These are phyloP conservation scores for Dissoconium aciculare DNA, from an alignment of 2,329 filamentous ascomycete species.

Conservation along the genomic window DNA sequence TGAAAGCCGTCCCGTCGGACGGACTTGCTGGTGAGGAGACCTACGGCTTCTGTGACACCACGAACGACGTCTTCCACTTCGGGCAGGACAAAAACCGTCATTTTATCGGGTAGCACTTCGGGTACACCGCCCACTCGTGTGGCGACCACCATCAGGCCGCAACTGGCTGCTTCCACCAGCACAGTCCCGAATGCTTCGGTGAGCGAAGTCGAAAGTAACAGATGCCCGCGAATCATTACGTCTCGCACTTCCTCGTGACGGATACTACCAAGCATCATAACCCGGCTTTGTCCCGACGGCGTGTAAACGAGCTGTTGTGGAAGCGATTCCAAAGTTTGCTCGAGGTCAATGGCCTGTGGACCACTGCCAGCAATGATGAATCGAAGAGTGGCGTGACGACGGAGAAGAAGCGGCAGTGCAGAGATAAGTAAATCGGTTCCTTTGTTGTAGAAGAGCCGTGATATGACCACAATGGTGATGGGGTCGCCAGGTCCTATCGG, in stretches of 20 bases:
- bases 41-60: constrained; percentile 80
- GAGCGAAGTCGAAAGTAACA: constrained; percentile 86
- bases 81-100: constrained; percentile 94
- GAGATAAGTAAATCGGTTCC: constrained; percentile 94
- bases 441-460: constrained; percentile 96
- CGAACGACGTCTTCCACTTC: constrained; percentile 90
- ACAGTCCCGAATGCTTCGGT: constrained; percentile 97
- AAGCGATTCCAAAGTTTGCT: constrained; percentile 76
- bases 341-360: constrained; percentile 90
- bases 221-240: constrained; percentile 93
- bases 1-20: constrained; percentile 90
- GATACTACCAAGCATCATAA: constrained; percentile 80
- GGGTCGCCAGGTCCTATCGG: constrained; percentile 67
- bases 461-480: constrained; percentile 94
- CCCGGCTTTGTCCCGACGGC: constrained; percentile 63
- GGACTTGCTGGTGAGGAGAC: constrained; percentile 53
- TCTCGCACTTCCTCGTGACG: constrained; percentile 93
- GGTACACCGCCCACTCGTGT: constrained; percentile 94
- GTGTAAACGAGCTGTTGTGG: constrained; percentile 27
- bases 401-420: constrained; percentile 81
- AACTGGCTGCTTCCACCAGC: constrained; percentile 91
- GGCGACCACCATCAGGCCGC: constrained; percentile 89
- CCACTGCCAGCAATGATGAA: constrained; percentile 95
- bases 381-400: constrained; percentile 77
- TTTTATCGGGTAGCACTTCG: constrained; percentile 85